Base-by-base conservation (phyloP, 139 green algal species). In the Coccomyxa sp. region DNA sequence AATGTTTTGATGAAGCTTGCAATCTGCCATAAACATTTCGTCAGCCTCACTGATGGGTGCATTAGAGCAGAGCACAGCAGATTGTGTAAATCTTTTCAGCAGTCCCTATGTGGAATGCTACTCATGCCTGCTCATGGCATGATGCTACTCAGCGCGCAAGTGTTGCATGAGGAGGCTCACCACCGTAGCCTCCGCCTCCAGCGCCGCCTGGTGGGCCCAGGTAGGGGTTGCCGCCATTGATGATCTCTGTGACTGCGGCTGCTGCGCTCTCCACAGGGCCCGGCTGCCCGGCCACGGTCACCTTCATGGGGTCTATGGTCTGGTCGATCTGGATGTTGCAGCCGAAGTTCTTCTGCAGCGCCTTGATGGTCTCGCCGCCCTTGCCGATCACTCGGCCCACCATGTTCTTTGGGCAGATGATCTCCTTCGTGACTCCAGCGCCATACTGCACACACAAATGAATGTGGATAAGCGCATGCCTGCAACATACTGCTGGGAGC, bases 361-460 rank as follows among this genome's bases (percentile, higher is more conserved):
- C 80, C 87, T 97, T 97, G 91, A 98, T 97, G 6, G 92, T 98
- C 77, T 98, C 94, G 8, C 95, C 95, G 55, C 92, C 90, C 83
- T 95, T 95, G 74, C 95, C 95, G 72, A 98, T 98, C 33, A 98
- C 87, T 55, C 95, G 92, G 2, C 95, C 95, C 0, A 98, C 89
- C 80, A 96, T 93, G 8, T 77, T 69, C 86, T 97, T 97, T n/a
- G 93, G 93, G 83, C 94, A 97, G 44, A 95, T 86, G 39, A 98
- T 24, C 31, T 87, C 84, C 24, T 89, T 78, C 0, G 87, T 92
- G 2, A 80, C 72, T 33, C 91, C 88, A 14, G 85, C 44, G n/a
- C 88, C 88, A 74, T 90, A 89, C 90, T 93, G 87, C 75, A 73
- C 31, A 44, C 44, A 22, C 64, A 71, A 34, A 71, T 10, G 18